A percentile compares a stretch with the other conserved stretches of the same genome.
phyloP scores from a whole-genome alignment of 2,329 filamentous ascomycete species.

The Monosporascus sp. region DNA sequence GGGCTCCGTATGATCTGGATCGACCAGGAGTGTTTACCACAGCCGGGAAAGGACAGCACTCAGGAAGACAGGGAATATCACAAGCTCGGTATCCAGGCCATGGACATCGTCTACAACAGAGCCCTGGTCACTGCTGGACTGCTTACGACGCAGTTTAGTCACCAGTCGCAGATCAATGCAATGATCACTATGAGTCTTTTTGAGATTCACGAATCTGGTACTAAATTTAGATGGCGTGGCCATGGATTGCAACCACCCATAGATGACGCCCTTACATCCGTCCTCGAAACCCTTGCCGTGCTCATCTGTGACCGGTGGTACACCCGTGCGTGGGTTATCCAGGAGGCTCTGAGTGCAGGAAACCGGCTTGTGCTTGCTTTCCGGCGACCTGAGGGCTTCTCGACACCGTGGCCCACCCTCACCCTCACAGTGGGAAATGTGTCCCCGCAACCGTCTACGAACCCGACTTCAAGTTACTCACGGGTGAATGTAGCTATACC shows the following conservation, averaged over 20 bases:
- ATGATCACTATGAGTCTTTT: not conserved
- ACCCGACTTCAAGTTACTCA: too few relatives aligned
- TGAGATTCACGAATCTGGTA: too few relatives aligned
- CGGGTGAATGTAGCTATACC: too few relatives aligned
- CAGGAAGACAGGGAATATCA: not conserved
- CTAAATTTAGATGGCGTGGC: too few relatives aligned
- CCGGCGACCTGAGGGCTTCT: not conserved
- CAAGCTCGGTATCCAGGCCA: slow-evolving; percentile 5
- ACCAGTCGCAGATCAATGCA: slow-evolving; percentile 1
- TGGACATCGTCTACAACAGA: slow-evolving; percentile 7
- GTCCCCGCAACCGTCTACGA: not conserved
- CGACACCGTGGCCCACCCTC: not conserved
- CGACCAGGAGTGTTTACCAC: slow-evolving; percentile 7
- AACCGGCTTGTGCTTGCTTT: slow-evolving; percentile 1
- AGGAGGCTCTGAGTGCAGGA: slow-evolving; percentile 4
- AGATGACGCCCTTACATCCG: not conserved
- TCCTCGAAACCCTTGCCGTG: not conserved
- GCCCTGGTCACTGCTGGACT: slow-evolving; percentile 4
- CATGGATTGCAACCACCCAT: too few relatives aligned
- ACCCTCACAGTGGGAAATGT: not conserved
- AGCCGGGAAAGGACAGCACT: not conserved
- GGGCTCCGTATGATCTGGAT: slow-evolving; percentile 8
- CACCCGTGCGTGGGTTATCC: slow-evolving; percentile 5
- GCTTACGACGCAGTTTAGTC: not conserved
- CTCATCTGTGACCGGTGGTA: slow-evolving; percentile 2